Percentiles rank a stretch among this genome's conserved stretches.
These are phyloP conservation scores for Pseudogymnoascus sp. DNA, from an alignment of 2,329 filamentous ascomycete species.

Conservation along the genomic window DNA sequence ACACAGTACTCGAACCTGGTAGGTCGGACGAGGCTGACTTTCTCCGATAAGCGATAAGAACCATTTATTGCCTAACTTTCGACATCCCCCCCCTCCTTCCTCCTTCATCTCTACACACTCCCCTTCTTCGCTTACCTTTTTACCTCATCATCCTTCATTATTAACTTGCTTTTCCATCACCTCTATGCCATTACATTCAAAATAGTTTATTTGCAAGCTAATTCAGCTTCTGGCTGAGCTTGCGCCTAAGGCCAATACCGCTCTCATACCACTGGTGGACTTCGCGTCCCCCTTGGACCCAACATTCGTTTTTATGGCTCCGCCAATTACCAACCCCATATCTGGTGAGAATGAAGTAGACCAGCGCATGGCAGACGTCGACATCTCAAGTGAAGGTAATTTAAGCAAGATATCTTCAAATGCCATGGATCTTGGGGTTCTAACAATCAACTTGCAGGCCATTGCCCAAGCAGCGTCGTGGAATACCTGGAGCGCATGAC, in stretches of 20 bases:
- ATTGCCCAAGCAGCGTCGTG: slow-evolving; percentile 12
- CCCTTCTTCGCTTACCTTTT: slow-evolving; percentile 1
- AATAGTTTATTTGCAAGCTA: background rate
- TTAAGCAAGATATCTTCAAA: background rate
- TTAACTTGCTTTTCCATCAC: background rate
- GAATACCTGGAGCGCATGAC: slow-evolving; percentile 16
- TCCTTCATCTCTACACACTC: background rate
- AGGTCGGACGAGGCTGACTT: slow-evolving; percentile 3
- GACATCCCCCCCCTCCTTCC: background rate
- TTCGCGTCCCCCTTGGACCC: background rate
- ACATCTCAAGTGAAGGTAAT: slow-evolving; percentile 1
- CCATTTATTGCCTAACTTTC: slow-evolving; percentile 6
- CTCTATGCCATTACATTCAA: background rate
- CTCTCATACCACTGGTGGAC: background rate
- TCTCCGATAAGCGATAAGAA: slow-evolving; percentile 10
- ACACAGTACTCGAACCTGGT: background rate
- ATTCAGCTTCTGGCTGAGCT: background rate
- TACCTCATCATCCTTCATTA: background rate
- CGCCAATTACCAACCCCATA: background rate
- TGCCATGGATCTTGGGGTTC: slow-evolving; percentile 13
- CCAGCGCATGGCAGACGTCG: background rate
- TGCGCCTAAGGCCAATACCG: background rate
- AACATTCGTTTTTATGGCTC: background rate
- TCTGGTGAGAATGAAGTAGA: background rate
- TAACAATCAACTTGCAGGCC: slow-evolving; percentile 18